phyloP scores from a whole-genome alignment of 495 filamentous ascomycete genomes.

The Arthonia radiata region DNA sequence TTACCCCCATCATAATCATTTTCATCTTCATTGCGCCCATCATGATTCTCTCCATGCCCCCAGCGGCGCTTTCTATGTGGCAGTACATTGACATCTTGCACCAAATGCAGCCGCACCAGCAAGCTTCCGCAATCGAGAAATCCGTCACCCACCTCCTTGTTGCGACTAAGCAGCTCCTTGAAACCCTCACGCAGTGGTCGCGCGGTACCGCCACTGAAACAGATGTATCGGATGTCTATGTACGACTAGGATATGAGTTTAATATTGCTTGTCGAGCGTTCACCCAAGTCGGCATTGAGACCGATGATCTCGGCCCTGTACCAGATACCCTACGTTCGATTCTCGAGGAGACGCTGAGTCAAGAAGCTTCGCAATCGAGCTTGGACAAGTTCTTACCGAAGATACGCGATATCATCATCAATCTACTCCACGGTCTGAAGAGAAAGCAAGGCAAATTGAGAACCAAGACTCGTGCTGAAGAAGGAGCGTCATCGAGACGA shows the following conservation, averaged over 20 bases:
- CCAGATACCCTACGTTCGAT: conserved; percentile 76
- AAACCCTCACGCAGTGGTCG: conserved; percentile 94
- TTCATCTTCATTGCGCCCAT: too few species aligned
- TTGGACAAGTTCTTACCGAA: conserved; percentile 75
- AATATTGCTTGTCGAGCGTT: conserved; percentile 95
- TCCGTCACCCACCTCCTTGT: conserved; percentile 94
- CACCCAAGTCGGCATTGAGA: conserved; percentile 86
- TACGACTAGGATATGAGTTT: conserved; percentile 91
- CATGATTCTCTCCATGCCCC: too few species aligned
- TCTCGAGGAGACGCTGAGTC: conserved; percentile 82
- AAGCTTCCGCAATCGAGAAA: conserved; percentile 87
- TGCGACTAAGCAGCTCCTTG: conserved; percentile 89
- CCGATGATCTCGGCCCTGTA: conserved; percentile 76
- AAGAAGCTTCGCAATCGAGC: conserved; percentile 80
- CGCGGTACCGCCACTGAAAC: conserved; percentile 70
- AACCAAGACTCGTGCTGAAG: too few species aligned
- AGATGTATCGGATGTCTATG: conserved; percentile 93
- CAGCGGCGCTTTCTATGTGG: too few species aligned
- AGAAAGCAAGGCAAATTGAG: conserved; percentile 80
- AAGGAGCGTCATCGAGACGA: too few species aligned
- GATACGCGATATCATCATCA: conserved; percentile 96
- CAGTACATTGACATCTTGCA: too few species aligned
- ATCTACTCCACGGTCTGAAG: conserved; percentile 82
- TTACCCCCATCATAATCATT: too few species aligned
- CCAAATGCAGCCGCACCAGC: conserved; percentile 36